Percentiles rank a stretch among this genome's conserved stretches.
Evolutionary conservation across 2,329 filamentous ascomycete species (phyloP).

Genomic region (Bretziella fagacearum): DNA sequence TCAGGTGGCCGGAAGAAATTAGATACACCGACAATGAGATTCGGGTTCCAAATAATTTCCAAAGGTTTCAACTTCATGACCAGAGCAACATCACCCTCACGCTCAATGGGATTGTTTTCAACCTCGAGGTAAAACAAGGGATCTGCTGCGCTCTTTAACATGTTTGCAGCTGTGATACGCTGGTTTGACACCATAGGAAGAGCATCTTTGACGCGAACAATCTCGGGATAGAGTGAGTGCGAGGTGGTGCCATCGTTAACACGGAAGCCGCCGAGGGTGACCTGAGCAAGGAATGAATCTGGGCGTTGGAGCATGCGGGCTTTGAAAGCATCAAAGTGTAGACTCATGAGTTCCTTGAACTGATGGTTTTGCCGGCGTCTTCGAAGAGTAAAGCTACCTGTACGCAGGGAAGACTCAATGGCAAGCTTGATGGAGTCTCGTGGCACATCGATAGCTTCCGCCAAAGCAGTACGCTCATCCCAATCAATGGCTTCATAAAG

Average conservation of each 20-base stretch:
- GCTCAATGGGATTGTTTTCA: conserved; percentile 89
- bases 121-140: conserved; percentile 86
- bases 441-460: conserved; percentile 76
- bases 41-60: conserved; percentile 95
- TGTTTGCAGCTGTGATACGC: not conserved
- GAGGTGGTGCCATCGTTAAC: conserved; percentile 93
- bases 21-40: conserved; percentile 74
- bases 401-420: conserved; percentile 80
- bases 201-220: conserved; percentile 86
- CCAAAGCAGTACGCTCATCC: conserved; percentile 83
- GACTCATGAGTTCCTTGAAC: conserved; percentile 56
- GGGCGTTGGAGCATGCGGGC: conserved; percentile 79
- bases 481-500: conserved; percentile 96
- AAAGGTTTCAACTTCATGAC: conserved; percentile 86
- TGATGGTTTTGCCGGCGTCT: conserved; percentile 54
- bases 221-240: conserved; percentile 81
- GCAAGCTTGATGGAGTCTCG: conserved; percentile 86
- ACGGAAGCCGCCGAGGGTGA: conserved; percentile 81
- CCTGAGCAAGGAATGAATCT: conserved; percentile 74
- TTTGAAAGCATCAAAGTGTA: conserved; percentile 89
- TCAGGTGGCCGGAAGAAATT: conserved; percentile 96
- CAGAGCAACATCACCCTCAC: conserved; percentile 76
- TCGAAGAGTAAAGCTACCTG: conserved; percentile 87
- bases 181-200: conserved; percentile 22
- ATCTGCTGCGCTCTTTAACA: conserved; percentile 28